These are phyloP conservation scores for Salvia sclarea DNA, from an alignment of 305 asterid genomes.

Conservation along the genomic window DNA sequence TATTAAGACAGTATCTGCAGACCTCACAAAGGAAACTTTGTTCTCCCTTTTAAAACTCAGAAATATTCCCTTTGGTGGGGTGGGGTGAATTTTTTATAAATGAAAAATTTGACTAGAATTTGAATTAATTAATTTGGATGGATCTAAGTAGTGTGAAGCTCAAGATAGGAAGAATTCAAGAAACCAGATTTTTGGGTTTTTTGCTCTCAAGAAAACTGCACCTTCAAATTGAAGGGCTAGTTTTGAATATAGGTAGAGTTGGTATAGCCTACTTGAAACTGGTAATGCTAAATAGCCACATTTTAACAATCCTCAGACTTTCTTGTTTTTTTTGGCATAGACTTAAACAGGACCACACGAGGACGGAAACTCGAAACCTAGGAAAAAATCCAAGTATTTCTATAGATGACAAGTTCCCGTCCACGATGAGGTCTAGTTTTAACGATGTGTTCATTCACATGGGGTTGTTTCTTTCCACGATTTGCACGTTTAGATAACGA, in stretches of 20 bases:
- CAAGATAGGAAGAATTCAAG: slow-evolving; percentile 10
- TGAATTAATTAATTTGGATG: slow-evolving; percentile 21
- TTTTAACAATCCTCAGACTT: not conserved
- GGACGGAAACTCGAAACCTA: not conserved
- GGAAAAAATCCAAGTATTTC: not conserved
- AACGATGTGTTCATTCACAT: not conserved
- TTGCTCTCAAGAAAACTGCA: slow-evolving; percentile 7
- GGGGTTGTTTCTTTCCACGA: not conserved
- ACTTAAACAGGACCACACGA: too few relatives aligned
- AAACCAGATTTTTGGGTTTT: slow-evolving; percentile 8
- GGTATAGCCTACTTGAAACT: slow-evolving; percentile 1
- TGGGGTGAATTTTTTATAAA: slow-evolving; percentile 4
- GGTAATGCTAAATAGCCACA: slow-evolving; percentile 10
- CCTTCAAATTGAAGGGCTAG: slow-evolving; percentile 5
- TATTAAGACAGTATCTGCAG: slow-evolving; percentile 47
- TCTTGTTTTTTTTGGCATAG: too few relatives aligned
- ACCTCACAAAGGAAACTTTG: slow-evolving; percentile 39
- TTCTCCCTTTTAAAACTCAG: slow-evolving; percentile 39
- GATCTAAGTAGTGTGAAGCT: slow-evolving; percentile 35
- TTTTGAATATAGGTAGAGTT: not conserved
- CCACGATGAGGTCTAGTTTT: not conserved
- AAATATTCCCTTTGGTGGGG: slow-evolving; percentile 44
- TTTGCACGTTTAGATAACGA: not conserved
- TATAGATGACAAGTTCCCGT: not conserved
- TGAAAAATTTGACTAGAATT: slow-evolving; percentile 29